Conservation (phyloP, 2,329 filamentous ascomycete genomes). For the Lachnellula willkommii region DNA sequence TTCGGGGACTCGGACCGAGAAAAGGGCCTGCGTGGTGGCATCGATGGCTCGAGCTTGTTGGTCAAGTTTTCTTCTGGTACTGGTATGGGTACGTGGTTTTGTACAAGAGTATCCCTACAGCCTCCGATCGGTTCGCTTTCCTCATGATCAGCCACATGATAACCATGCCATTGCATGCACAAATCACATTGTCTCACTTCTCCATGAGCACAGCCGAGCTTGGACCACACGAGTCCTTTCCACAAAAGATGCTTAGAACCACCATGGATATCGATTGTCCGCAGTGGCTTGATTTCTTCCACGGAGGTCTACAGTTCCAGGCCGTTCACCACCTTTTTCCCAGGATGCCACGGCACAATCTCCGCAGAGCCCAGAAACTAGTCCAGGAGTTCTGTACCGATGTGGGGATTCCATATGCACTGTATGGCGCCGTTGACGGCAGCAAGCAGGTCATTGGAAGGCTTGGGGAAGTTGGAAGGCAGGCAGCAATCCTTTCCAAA, state of each 20-base stretch:
- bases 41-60: slow-evolving; percentile 69
- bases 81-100: slow-evolving; percentile 82
- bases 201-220: slow-evolving; percentile 88
- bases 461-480: slow-evolving; percentile 72
- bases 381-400: slow-evolving; percentile 79
- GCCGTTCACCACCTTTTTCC: slow-evolving; percentile 83
- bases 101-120: slow-evolving; percentile 66
- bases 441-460: slow-evolving; percentile 75
- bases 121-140: slow-evolving; percentile 65
- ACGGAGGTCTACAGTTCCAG: slow-evolving; percentile 85
- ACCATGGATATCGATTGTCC: slow-evolving; percentile 93
- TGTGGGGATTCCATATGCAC: slow-evolving; percentile 75
- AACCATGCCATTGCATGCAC: slow-evolving; percentile 76
- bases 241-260: slow-evolving; percentile 84
- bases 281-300: slow-evolving; percentile 81
- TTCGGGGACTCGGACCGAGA: slow-evolving; percentile 63
- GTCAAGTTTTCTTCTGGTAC: slow-evolving; percentile 76
- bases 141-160: slow-evolving; percentile 76
- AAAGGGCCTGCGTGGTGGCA: slow-evolving; percentile 80
- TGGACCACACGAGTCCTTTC: slow-evolving; percentile 77
- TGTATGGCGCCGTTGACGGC: slow-evolving; percentile 79
- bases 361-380: slow-evolving; percentile 67
- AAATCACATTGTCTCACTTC: slow-evolving; percentile 89
- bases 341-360: slow-evolving; percentile 77
- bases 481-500: slow-evolving; percentile 71